These are phyloP conservation scores for Candolleomyces eurysporus DNA, from an alignment of 768 basidiomycete species.

Conservation along the genomic window DNA sequence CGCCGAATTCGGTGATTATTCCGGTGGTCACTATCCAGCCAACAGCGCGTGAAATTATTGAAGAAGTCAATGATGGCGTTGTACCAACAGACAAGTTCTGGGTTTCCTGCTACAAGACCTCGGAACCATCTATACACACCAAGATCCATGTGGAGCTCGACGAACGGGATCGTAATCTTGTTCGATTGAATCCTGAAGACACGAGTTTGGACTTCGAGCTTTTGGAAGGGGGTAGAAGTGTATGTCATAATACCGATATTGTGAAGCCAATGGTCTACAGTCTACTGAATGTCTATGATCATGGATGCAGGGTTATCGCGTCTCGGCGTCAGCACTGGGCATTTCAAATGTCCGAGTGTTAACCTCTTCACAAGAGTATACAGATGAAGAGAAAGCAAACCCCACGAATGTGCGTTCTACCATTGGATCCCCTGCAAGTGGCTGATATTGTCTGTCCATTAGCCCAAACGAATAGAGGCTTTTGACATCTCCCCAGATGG, in stretches of 20 bases:
- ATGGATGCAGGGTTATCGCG: conserved; percentile 33
- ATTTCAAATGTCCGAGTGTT: conserved; percentile 48
- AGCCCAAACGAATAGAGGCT: conserved; percentile 59
- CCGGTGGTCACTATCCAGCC: conserved; percentile 61
- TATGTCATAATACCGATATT: neutral
- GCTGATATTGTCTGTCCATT: conserved; percentile 7
- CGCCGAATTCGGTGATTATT: conserved; percentile 22
- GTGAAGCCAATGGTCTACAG: too few species aligned
- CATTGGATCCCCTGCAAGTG: neutral
- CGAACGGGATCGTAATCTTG: conserved; percentile 48
- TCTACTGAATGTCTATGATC: too few species aligned
- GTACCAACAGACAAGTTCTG: conserved; percentile 64
- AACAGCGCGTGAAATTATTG: conserved; percentile 55
- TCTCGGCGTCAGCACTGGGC: conserved; percentile 46
- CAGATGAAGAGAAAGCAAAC: conserved; percentile 44
- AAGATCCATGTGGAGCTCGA: conserved; percentile 55
- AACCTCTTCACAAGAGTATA: conserved; percentile 51
- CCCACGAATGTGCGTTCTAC: conserved; percentile 33
- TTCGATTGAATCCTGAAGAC: conserved; percentile 45
- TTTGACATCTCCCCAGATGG: conserved; percentile 63
- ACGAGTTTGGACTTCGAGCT: conserved; percentile 43
- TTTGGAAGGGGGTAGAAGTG: conserved; percentile 20
- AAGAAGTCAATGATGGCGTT: conserved; percentile 60
- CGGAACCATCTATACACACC: conserved; percentile 58
- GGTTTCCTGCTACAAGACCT: conserved; percentile 67